phyloP scores from a whole-genome alignment of 345 rosid genomes.

The Lenwebbia sp. region DNA sequence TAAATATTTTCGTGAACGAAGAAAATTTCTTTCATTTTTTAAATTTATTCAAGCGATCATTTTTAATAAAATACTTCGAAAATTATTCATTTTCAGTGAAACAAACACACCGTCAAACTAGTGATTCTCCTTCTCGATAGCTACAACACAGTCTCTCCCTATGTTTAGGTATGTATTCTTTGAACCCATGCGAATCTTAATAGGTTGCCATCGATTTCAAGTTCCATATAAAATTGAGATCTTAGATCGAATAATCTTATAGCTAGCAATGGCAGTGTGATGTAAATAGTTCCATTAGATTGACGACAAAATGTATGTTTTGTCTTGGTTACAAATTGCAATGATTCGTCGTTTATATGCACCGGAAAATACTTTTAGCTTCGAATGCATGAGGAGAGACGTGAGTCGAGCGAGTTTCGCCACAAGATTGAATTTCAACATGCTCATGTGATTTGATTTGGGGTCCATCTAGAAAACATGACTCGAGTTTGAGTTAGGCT shows the following conservation, averaged over 20 bases:
- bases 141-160: not conserved
- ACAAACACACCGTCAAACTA: too few species aligned
- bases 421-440: accelerated
- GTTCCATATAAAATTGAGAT: not conserved
- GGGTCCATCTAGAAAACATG: not conserved
- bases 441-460: not conserved
- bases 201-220: not conserved
- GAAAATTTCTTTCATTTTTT: not conserved
- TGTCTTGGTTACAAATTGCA: not conserved
- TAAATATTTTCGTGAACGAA: accelerated
- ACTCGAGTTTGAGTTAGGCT: not conserved
- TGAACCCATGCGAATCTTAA: accelerated
- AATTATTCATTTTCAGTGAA: too few species aligned
- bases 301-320: not conserved
- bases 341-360: not conserved
- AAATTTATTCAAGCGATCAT: too few species aligned
- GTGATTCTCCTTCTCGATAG: not conserved
- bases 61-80: too few species aligned
- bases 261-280: not conserved
- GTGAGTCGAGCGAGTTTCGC: not conserved
- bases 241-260: not conserved
- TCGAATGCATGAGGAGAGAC: not conserved
- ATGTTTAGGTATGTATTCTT: not conserved
- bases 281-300: not conserved
- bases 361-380: not conserved